phyloP scores from a whole-genome alignment of 2,329 filamentous ascomycete species.

The Ceratocystis papillata region DNA sequence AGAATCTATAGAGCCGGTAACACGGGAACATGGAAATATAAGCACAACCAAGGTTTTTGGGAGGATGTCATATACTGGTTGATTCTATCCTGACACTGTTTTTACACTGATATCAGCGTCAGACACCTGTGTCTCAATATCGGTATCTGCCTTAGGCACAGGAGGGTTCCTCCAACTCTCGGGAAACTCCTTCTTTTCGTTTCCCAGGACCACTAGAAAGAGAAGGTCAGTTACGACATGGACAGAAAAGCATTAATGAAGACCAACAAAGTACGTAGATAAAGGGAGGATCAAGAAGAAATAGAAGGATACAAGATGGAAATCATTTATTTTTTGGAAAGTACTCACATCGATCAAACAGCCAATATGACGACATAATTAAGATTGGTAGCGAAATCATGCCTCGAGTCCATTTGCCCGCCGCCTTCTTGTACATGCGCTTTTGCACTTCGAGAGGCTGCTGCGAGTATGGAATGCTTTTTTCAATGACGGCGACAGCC shows the following conservation, averaged over 20 bases:
- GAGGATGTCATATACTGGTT: background rate
- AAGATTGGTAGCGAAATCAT: conserved; percentile 21
- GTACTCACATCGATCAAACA: conserved; percentile 18
- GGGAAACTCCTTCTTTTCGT: conserved; percentile 15
- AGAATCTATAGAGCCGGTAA: too few species aligned
- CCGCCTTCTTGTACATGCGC: conserved; percentile 22
- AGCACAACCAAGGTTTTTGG: background rate
- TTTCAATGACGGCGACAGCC: conserved; percentile 9
- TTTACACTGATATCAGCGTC: background rate
- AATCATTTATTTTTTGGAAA: background rate
- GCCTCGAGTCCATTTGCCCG: conserved; percentile 21
- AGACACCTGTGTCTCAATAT: background rate
- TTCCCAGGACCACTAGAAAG: conserved; percentile 15
- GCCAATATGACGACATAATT: conserved; percentile 22
- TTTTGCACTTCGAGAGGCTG: conserved; percentile 22
- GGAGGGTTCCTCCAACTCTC: conserved; percentile 15
- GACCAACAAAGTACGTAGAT: background rate
- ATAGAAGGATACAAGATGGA: conserved; percentile 6
- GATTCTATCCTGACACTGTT: background rate
- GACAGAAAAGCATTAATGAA: background rate
- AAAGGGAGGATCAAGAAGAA: background rate
- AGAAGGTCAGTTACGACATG: background rate
- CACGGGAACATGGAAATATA: background rate
- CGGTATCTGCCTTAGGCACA: background rate
- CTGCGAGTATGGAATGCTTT: conserved; percentile 16